Evolutionary conservation across 2,329 filamentous ascomycete genomes (phyloP).

Genomic region (Microdochium nivale): DNA sequence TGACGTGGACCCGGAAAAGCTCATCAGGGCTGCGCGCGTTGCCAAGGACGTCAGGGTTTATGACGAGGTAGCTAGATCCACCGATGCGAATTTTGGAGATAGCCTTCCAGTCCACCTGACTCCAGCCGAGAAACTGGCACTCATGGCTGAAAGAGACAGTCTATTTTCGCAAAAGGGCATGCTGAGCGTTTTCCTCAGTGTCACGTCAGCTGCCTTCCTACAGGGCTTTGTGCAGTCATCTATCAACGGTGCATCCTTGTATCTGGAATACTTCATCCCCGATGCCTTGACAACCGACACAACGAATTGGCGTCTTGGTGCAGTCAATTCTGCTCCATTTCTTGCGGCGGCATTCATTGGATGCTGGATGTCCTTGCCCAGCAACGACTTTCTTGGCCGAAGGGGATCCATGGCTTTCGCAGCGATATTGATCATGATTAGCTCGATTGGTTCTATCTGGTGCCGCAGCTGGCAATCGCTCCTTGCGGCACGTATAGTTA

Average conservation of each 20-base stretch:
- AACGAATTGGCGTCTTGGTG: constrained; percentile 19
- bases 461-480: constrained; percentile 19
- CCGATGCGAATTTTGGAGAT: constrained; percentile 8
- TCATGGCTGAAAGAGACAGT: constrained; percentile 27
- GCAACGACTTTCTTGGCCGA: constrained; percentile 31
- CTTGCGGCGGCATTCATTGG: constrained; percentile 28
- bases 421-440: constrained; percentile 27
- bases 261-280: too few species aligned
- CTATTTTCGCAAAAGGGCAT: constrained; percentile 30
- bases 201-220: constrained; percentile 33
- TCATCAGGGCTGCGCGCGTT: constrained; percentile 25
- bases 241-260: constrained; percentile 29
- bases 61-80: constrained; percentile 24
- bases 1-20: constrained; percentile 16
- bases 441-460: constrained; percentile 25
- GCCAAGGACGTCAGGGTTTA: constrained; percentile 30
- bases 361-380: constrained; percentile 28
- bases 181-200: constrained; percentile 29
- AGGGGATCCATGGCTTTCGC: constrained; percentile 29
- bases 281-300: constrained; percentile 7
- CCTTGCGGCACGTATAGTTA: constrained; percentile 25
- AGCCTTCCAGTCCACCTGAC: constrained; percentile 23
- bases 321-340: constrained; percentile 29
- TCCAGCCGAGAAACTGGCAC: constrained; percentile 24
- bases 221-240: constrained; percentile 36